A percentile compares a stretch with the other conserved stretches of the same genome.
These are phyloP conservation scores for Ophiocordyceps unilateralis DNA, from an alignment of 2,329 filamentous ascomycete species.

Conservation along the genomic window DNA sequence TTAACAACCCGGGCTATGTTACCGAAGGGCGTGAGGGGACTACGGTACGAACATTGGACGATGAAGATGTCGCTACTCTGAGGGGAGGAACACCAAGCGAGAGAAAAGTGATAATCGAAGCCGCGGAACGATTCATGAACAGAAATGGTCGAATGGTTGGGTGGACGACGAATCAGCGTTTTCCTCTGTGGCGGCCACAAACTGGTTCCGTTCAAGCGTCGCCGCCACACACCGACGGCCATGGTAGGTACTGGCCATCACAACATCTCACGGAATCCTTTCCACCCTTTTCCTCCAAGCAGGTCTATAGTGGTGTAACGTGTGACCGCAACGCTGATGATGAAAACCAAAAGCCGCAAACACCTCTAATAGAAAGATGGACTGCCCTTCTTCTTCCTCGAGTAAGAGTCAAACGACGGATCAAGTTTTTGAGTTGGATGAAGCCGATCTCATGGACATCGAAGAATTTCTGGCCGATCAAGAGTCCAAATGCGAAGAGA, in stretches of 20 bases:
- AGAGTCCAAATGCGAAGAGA: not conserved
- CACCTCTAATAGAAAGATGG: no score
- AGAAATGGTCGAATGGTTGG: not conserved
- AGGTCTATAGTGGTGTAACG: no score
- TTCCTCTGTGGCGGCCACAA: not conserved
- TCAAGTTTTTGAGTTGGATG: not conserved
- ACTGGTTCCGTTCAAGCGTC: no score
- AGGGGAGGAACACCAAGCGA: not conserved
- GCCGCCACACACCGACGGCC: no score
- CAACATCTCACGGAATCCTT: no score
- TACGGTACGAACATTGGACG: not conserved
- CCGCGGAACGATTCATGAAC: not conserved
- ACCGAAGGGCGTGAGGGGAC: not conserved
- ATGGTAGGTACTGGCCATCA: no score
- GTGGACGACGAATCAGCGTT: not conserved
- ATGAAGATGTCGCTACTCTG: not conserved
- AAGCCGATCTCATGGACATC: not conserved
- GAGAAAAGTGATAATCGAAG: not conserved
- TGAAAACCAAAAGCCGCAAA: no score
- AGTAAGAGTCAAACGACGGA: not conserved
- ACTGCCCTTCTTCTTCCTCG: no score
- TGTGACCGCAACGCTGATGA: no score
- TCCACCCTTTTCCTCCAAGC: no score
- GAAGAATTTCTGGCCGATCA: not conserved
- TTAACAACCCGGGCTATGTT: not conserved